Base-by-base conservation (phyloP, 352 stramenopile genomes). In the Hyphochytrium catenoides region DNA sequence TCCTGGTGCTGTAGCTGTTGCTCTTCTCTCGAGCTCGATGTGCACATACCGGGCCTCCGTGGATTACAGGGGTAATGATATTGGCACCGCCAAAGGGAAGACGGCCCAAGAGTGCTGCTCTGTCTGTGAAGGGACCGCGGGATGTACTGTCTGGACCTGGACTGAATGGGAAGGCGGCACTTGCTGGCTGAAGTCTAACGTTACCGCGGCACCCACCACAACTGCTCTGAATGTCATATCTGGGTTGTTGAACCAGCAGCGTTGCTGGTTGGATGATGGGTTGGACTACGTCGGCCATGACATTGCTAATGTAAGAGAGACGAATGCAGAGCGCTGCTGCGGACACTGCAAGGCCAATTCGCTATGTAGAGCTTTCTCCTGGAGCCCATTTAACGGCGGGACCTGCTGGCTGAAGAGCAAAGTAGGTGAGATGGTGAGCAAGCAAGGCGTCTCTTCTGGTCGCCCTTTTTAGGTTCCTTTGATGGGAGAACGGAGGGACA, bases 371-470 rank as follows among this genome's bases (percentile, higher is more conserved):
- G 2, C 31, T 2, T 39, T n/a, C 6, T 21, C 31, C 6, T 39
- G 33, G 33, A 39, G 17, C 8, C 2, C 1, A 19, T 26, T 29
- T 29, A 27, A 27, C 15, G 31, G 20, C 17, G 33, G 33, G 7
- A 39, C 33, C 21, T 39, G 33, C 33, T 39, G 33, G 33, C 33
- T 39, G 21, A 39, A 39, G 33, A 29, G 15, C 11, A 25, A 28
- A 16, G 9, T 8, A 8, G 34, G 34, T n/a, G n/a, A n/a, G n/a
- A n/a, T n/a, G n/a, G n/a, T n/a, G n/a, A n/a, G n/a, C n/a, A n/a
- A n/a, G n/a, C n/a, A n/a, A n/a, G n/a, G n/a, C n/a, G n/a, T n/a
- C n/a, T n/a, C n/a, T n/a, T n/a, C n/a, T n/a, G n/a, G n/a, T n/a
- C n/a, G n/a, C n/a, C n/a, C n/a, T n/a, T n/a, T n/a, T n/a, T n/a